Conservation (phyloP, 2,329 filamentous ascomycete genomes). For the Pseudopithomyces maydicus region DNA sequence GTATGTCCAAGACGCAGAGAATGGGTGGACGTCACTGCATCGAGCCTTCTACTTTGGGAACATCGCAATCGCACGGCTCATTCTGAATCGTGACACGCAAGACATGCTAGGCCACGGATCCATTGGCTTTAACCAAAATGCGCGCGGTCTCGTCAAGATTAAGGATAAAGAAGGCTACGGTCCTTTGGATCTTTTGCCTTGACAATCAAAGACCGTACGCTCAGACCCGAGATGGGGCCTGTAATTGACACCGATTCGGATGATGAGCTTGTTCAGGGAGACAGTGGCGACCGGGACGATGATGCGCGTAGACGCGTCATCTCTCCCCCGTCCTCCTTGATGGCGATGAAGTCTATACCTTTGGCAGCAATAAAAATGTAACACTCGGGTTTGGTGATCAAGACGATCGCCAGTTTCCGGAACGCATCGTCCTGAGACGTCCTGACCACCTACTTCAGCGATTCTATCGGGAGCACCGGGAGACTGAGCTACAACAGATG, state of each 20-base stretch:
- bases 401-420: conserved; percentile 91
- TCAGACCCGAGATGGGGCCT: conserved; percentile 51
- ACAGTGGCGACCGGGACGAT: conserved; percentile 50
- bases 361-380: conserved; percentile 95
- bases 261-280: conserved; percentile 51
- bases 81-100: conserved; percentile 77
- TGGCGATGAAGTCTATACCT: conserved; percentile 89
- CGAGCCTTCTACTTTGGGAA: conserved; percentile 90
- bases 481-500: conserved; percentile 49
- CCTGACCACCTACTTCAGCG: conserved; percentile 76
- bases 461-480: conserved; percentile 72
- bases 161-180: conserved; percentile 96
- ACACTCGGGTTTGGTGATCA: conserved; percentile 94
- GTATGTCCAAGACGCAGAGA: conserved; percentile 86
- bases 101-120: conserved; percentile 67
- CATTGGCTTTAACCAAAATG: conserved; percentile 63
- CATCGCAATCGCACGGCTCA: conserved; percentile 78
- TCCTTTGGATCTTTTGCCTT: conserved; percentile 92
- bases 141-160: conserved; percentile 83
- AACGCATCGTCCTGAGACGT: conserved; percentile 76
- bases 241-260: conserved; percentile 57
- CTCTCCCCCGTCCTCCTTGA: conserved; percentile 47
- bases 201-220: conserved; percentile 79
- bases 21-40: conserved; percentile 94
- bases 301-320: conserved; percentile 31